phyloP scores from a whole-genome alignment of 2,329 filamentous ascomycete genomes.

The Fusarium sp. region DNA sequence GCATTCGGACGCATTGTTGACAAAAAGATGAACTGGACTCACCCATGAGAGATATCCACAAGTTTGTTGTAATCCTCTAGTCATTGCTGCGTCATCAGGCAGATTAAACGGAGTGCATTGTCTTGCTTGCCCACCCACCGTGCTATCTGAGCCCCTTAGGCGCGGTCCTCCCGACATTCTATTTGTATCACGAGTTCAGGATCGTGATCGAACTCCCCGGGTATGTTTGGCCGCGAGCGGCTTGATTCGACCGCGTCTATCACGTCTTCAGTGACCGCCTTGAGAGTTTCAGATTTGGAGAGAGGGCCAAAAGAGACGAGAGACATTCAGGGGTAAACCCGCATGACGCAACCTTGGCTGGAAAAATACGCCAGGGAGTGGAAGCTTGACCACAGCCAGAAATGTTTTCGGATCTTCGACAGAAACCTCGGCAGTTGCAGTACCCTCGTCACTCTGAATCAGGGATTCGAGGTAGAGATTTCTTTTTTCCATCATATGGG shows the following conservation, averaged over 20 bases:
- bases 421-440: constrained; percentile 4
- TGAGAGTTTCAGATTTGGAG: neutral
- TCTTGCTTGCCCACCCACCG: neutral
- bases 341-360: neutral
- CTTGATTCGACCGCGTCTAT: constrained; percentile 2
- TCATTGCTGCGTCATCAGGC: constrained; percentile 24
- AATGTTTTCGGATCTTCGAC: neutral
- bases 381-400: neutral
- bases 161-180: neutral
- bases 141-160: neutral
- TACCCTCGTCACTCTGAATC: neutral
- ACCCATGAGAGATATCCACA: neutral
- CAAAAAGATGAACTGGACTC: neutral
- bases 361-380: neutral
- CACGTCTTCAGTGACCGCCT: neutral
- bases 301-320: neutral
- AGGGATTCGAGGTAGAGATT: neutral
- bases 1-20: neutral
- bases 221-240: neutral
- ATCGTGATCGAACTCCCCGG: constrained; percentile 1
- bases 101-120: constrained; percentile 1
- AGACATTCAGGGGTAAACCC: constrained; percentile 6
- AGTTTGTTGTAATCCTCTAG: neutral
- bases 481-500: neutral
- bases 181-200: neutral